These are phyloP conservation scores for Sinapis alba DNA, from an alignment of 441 rosid genomes.

Conservation along the genomic window DNA sequence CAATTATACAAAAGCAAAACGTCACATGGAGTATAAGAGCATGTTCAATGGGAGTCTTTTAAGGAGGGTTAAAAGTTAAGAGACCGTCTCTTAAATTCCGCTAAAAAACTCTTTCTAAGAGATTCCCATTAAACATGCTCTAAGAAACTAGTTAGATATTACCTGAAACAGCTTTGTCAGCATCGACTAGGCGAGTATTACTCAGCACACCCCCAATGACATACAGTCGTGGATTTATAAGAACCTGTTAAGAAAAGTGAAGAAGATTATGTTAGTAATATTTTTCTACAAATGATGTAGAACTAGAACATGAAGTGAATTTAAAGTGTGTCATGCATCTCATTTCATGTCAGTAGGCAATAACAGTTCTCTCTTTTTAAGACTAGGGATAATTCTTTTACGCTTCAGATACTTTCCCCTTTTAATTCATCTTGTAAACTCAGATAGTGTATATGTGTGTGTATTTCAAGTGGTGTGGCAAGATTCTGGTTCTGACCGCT, in stretches of 20 bases:
- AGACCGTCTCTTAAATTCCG: no score
- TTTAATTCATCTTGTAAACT: not conserved
- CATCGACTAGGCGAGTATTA: conserved; percentile 63
- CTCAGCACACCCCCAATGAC: conserved; percentile 74
- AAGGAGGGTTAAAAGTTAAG: no score
- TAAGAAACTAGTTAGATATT: conserved; percentile 29
- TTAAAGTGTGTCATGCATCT: not conserved
- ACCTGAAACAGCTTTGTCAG: conserved; percentile 81
- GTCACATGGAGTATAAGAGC: not conserved
- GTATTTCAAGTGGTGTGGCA: not conserved
- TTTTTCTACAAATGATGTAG: not conserved
- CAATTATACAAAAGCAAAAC: not conserved
- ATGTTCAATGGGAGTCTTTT: no score
- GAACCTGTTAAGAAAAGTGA: conserved; percentile 58
- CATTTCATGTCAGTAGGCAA: not conserved
- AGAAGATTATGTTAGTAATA: conserved; percentile 6
- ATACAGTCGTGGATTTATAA: conserved; percentile 76
- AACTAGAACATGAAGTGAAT: not conserved
- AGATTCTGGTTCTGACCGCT: conserved; percentile 50
- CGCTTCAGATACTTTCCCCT: not conserved
- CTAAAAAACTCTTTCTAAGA: no score
- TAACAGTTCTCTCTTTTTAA: not conserved
- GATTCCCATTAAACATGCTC: no score
- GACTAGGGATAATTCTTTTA: not conserved
- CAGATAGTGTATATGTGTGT: not conserved